Evolutionary conservation across 2,329 filamentous ascomycete species (phyloP).

Genomic region (Cladophialophora psammophila): DNA sequence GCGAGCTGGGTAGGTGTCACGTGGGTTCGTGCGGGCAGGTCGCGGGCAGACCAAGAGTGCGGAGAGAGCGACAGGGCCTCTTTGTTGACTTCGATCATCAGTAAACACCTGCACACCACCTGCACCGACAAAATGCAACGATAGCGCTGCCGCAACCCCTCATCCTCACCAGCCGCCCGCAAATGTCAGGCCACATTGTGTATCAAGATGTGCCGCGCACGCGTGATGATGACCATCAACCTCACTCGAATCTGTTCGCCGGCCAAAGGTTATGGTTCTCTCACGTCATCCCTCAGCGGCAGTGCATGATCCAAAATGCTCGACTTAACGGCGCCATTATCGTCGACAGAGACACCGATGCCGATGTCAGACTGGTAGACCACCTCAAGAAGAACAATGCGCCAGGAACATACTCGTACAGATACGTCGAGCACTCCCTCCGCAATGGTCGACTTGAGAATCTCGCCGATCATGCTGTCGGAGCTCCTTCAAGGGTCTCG

Average conservation of each 20-base stretch:
- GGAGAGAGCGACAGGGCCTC: neutral
- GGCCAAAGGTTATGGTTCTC: constrained; percentile 66
- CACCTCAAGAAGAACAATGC: constrained; percentile 59
- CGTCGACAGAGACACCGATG: constrained; percentile 61
- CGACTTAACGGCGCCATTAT: constrained; percentile 63
- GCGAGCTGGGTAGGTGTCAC: neutral
- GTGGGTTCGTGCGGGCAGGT: constrained; percentile 9
- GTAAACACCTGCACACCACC: constrained; percentile 13
- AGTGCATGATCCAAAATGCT: constrained; percentile 46
- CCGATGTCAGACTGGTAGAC: constrained; percentile 67
- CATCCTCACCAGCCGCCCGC: neutral
- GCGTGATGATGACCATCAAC: constrained; percentile 28
- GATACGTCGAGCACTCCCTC: constrained; percentile 64
- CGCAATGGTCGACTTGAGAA: constrained; percentile 57
- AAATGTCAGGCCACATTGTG: constrained; percentile 30
- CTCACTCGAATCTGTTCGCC: constrained; percentile 55
- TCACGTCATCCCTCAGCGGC: constrained; percentile 60
- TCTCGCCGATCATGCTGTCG: constrained; percentile 56
- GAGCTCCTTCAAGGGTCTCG: constrained; percentile 48
- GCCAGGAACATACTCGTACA: constrained; percentile 63
- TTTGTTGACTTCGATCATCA: neutral
- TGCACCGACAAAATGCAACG: constrained; percentile 1
- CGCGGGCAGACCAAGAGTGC: neutral
- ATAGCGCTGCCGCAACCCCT: neutral
- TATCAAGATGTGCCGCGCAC: constrained; percentile 31